Conservation (phyloP, 139 green algal genomes). For the Chlorella sp. region DNA sequence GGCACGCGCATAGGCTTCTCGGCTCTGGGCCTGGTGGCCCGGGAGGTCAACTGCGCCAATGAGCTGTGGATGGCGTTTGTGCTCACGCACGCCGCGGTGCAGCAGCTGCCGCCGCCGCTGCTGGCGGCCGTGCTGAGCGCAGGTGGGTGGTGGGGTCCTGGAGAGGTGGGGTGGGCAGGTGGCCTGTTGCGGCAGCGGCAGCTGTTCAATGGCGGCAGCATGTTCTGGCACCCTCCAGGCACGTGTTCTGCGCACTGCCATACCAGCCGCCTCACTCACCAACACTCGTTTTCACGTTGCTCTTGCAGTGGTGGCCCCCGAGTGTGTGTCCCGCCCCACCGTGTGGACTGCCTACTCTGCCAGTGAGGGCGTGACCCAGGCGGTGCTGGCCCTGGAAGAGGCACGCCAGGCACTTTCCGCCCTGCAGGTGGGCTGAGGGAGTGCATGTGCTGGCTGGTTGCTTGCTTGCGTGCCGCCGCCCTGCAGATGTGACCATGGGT, state of each 20-base stretch:
- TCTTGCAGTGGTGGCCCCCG: constrained; percentile 63
- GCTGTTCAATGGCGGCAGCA: no score
- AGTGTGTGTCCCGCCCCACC: constrained; percentile 50
- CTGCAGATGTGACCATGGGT: no score
- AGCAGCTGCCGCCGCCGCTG: constrained; percentile 18
- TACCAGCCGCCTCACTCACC: no score
- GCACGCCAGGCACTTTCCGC: constrained; percentile 58
- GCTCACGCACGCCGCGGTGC: constrained; percentile 64
- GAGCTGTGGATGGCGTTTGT: constrained; percentile 92
- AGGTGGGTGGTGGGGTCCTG: no score
- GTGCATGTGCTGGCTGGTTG: no score
- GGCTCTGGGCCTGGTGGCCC: constrained; percentile 74
- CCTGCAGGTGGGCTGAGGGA: constrained; percentile 53
- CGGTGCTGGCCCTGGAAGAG: constrained; percentile 68
- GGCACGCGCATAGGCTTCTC: constrained; percentile 13
- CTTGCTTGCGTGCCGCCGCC: no score
- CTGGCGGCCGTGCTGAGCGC: constrained; percentile 21
- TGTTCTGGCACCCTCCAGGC: no score
- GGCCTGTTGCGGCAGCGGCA: no score
- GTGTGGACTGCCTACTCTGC: constrained; percentile 62
- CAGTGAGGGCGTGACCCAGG: constrained; percentile 46
- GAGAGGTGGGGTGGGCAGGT: no score
- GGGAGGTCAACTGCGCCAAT: constrained; percentile 81
- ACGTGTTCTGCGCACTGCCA: no score
- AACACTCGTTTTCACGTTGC: neutral